Conservation (phyloP, 176 grass and related monocot genomes). For the Aechmea fasciata region DNA sequence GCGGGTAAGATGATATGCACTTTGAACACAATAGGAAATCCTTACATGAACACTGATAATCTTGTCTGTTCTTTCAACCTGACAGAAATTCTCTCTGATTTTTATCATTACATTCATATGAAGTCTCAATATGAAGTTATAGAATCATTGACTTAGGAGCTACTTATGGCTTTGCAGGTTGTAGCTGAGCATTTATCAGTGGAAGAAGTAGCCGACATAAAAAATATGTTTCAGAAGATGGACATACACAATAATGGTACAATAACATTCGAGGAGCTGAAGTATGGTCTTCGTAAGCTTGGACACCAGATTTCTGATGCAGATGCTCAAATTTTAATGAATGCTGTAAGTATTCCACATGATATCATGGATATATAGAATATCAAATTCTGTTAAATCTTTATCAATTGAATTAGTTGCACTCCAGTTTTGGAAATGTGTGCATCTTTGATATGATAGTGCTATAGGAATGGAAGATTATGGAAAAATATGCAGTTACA, state of each 20-base stretch:
- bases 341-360: slow-evolving; percentile 52
- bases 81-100: too few species aligned
- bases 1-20: slow-evolving; percentile 38
- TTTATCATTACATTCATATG: too few species aligned
- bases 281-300: slow-evolving; percentile 51
- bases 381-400: too few species aligned
- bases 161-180: slow-evolving; percentile 41
- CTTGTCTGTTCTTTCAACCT: too few species aligned
- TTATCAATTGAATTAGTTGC: too few species aligned
- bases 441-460: too few species aligned
- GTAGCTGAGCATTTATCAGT: slow-evolving; percentile 77
- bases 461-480: too few species aligned
- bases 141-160: too few species aligned
- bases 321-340: slow-evolving; percentile 62
- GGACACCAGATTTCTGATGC: slow-evolving; percentile 73
- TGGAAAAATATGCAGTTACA: too few species aligned
- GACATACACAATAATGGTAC: slow-evolving; percentile 56
- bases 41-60: background rate
- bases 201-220: slow-evolving; percentile 86
- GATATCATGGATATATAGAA: background rate
- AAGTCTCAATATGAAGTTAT: too few species aligned
- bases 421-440: too few species aligned
- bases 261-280: slow-evolving; percentile 76
- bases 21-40: background rate
- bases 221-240: slow-evolving; percentile 64